Percentiles rank a stretch among this genome's conserved stretches.
These are phyloP conservation scores for Peronospora destructor DNA, from an alignment of 352 stramenopile genomes.

Conservation along the genomic window DNA sequence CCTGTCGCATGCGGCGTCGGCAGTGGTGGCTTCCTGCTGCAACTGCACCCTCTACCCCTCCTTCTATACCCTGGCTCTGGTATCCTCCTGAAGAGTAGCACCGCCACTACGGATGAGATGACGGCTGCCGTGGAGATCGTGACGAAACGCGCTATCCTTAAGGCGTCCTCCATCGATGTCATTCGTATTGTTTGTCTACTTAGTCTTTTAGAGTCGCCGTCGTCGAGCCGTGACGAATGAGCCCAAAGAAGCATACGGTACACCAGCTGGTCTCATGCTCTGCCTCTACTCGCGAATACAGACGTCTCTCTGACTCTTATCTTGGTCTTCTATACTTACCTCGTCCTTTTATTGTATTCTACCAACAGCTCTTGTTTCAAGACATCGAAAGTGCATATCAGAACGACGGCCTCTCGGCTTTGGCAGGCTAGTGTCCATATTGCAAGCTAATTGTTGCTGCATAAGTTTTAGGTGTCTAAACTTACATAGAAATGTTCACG, in stretches of 20 bases:
- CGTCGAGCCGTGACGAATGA: not conserved
- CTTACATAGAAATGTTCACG: not conserved
- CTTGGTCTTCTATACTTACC: not conserved
- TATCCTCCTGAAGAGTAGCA: slow-evolving; percentile 30
- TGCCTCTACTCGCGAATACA: slow-evolving; percentile 14
- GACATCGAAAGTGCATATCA: too few species aligned
- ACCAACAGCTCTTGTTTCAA: not conserved
- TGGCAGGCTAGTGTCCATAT: too few species aligned
- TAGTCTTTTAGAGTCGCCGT: not conserved
- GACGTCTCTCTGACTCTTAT: slow-evolving; percentile 7
- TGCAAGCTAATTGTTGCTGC: too few species aligned
- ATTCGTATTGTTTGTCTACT: not conserved
- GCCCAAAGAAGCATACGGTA: slow-evolving; percentile 10
- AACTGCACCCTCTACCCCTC: slow-evolving; percentile 8
- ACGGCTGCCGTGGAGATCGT: slow-evolving; percentile 35
- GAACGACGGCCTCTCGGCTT: too few species aligned
- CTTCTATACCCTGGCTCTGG: slow-evolving; percentile 16
- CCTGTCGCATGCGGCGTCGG: slow-evolving; percentile 28
- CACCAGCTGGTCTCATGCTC: slow-evolving; percentile 20
- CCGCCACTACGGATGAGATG: slow-evolving; percentile 32
- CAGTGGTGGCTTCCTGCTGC: slow-evolving; percentile 13
- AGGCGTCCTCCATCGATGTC: slow-evolving; percentile 20
- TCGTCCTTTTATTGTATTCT: not conserved
- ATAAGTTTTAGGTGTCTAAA: not conserved
- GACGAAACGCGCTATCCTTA: slow-evolving; percentile 33